Base-by-base conservation (phyloP, 202 grass and related monocot species). In the Brachypodium distachyon region DNA sequence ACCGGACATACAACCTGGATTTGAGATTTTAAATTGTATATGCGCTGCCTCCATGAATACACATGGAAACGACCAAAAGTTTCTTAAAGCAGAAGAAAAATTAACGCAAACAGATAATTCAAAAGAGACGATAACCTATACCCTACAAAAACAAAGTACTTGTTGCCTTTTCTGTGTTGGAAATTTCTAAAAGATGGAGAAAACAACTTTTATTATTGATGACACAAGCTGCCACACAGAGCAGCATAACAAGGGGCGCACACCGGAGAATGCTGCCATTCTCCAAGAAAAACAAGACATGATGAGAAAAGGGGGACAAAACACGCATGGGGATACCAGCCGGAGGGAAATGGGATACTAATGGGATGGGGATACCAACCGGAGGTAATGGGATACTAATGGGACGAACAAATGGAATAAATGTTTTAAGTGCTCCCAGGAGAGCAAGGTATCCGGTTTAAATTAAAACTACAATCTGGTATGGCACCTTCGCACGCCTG, bases 401-500 rank as follows among this genome's bases (percentile, higher is more conserved):
- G n/a, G 64, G 59, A 44, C 29, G 10, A 81, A 81, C 21, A 25
- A 46, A 67, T 61, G 18, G 12, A 77, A 85, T 41, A 81, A 72
- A 47, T 67, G 70, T 90, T 90, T 71, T 61, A 82, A 74, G 79
- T 79, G 83, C 78, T 89, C 77, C 77, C 68, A 58, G 52, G 67
- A 79, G 74, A 90, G 81, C 48, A 76, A 86, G 73, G 79, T 90
- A 86, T 90, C 83, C 70, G 59, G 37, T 32, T 86, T 68, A 83
- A 74, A 83, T 74, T 80, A 53, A 51, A 73, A 50, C 53, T 86
- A 79, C 43, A 60, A 28, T 44, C 83, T 74, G 58, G 37, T 34
- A 55, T 41, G 59, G 48, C 44, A 41, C 16, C 40, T 32, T 90
- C 83, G 49, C 79, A 83, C 40, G 51, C 27, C 66, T 70, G 67